phyloP scores from a whole-genome alignment of 495 filamentous ascomycete species.

The Podospora pseudopauciseta region DNA sequence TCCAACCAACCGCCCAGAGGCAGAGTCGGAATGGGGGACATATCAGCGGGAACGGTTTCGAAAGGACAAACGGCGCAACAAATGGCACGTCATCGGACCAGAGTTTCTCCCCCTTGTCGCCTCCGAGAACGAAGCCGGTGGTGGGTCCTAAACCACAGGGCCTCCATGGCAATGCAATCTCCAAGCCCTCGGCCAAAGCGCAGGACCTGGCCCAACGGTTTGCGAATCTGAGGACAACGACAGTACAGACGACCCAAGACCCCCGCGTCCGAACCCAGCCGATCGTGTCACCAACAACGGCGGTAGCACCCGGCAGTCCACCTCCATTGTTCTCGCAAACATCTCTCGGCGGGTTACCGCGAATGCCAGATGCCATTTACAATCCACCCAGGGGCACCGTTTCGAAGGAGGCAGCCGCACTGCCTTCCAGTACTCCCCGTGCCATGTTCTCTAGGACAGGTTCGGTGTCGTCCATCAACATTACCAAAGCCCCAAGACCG shows the following conservation, averaged over 20 bases:
- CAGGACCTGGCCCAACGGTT: constrained; percentile 57
- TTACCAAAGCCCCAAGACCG: constrained; percentile 17
- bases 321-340: constrained; percentile 54
- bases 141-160: constrained; percentile 62
- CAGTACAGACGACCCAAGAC: constrained; percentile 29
- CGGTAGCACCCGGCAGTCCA: constrained; percentile 4
- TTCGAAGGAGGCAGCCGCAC: constrained; percentile 48
- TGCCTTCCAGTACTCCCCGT: constrained; percentile 47
- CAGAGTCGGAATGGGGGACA: constrained; percentile 8
- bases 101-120: neutral
- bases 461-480: constrained; percentile 37
- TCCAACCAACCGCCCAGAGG: constrained; percentile 31
- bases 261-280: constrained; percentile 40
- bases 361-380: constrained; percentile 80
- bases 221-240: constrained; percentile 49
- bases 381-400: constrained; percentile 63
- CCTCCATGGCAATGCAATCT: constrained; percentile 55
- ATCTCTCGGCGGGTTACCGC: constrained; percentile 57
- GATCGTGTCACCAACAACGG: constrained; percentile 19
- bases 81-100: constrained; percentile 16
- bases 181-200: constrained; percentile 12
- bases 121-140: constrained; percentile 42
- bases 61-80: constrained; percentile 3
- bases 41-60: neutral
- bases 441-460: constrained; percentile 48